Evolutionary conservation across 2,329 filamentous ascomycete genomes (phyloP), one percentile per base, ranked within the genome.

Genomic region (Aspergillus vadensis): DNA sequence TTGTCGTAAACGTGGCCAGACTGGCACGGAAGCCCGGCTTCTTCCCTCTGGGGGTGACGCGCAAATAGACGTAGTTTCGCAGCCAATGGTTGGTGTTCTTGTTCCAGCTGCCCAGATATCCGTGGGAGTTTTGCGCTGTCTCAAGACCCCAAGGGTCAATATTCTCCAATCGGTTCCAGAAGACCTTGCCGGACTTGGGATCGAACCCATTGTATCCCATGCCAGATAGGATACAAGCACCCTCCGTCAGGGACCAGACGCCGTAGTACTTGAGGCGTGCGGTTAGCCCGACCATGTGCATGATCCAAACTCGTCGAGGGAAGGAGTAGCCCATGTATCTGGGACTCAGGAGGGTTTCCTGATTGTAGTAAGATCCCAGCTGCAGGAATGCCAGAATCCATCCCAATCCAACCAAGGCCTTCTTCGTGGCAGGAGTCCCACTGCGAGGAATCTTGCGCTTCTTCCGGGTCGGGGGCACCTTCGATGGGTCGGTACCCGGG

Each of bases 41-140:
- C 82, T 92, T 95, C 57, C 95, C 95, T 68, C 91, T 90, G 0
- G 95, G 95, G 0, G 95, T 99, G 3, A 99, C 95, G 23, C 95
- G 88, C 51, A 99, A 83, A 73, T 98, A 99, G 68, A 99, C 84
- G 73, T 97, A 99, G 76, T 98, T 97, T 50, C 93, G 87, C 63
- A 99, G 81, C 95, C 95, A 99, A 70, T 91, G 87, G 76, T 97
- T 99, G 12, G 95, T 99, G 77, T 98, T 98, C 81, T 97, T 97
- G 76, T 99, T 99, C 95, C 95, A 99, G 70, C 87, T 90, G 52
- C 89, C 94, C 3, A 99, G 84, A 70, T 95, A 98, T 1, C 87
- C 92, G 57, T 94, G 88, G n/a, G 91, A 91, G 74, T 98, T 99
- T 77, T 97, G 93, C 1, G 94, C 95, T 0, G 87, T 83, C 79